Base-by-base conservation (phyloP, 257 asterid species). In the Solanum ossicruentum region DNA sequence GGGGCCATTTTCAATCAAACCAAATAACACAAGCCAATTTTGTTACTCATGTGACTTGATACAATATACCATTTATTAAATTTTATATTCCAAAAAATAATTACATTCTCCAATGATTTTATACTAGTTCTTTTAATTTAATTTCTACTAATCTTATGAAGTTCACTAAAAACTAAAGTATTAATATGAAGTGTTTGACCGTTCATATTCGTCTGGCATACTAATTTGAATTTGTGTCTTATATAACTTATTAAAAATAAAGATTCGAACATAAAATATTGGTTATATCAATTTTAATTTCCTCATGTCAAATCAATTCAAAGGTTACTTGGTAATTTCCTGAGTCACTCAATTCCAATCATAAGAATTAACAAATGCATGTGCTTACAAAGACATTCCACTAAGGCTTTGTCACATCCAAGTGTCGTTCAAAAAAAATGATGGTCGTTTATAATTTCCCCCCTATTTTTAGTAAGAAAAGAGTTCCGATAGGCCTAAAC, bases 1-100 rank as follows among this genome's bases (percentile, higher is more conserved):
- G 56, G 73, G 82, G 83, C 84, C 84, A 85, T 85, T 69, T 83
- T 89, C 90, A 85, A 65, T 70, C 84, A 71, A 63, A 60, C 80
- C 77, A 67, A 32, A 28, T 49, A 67, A 67, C 32, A 70, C 54
- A 70, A 28, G 21, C 17, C 18, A 72, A 17, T 51, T 77, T 77
- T 10, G 65, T 77, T 26, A 77, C 45, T 51, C 63, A 26, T 26
- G 63, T 77, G 81, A 51, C 63, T 23, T 51, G 21, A 51, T 77
- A 51, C 47, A 49, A 13, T 71, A 20, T 70, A 39, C 11, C 12
- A 45, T 21, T 45, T 3, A n/a, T 21, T n/a, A 1, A 16, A n/a
- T 49, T 75, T 26, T 7, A 26, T 75, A 78, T 26, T 43, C 43
- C 41, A 16, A 16, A 26, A 78, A 26, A 26, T n/a, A 1, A 77